phyloP scores from a whole-genome alignment of 345 rosid genomes.

The Moringa oleifera region DNA sequence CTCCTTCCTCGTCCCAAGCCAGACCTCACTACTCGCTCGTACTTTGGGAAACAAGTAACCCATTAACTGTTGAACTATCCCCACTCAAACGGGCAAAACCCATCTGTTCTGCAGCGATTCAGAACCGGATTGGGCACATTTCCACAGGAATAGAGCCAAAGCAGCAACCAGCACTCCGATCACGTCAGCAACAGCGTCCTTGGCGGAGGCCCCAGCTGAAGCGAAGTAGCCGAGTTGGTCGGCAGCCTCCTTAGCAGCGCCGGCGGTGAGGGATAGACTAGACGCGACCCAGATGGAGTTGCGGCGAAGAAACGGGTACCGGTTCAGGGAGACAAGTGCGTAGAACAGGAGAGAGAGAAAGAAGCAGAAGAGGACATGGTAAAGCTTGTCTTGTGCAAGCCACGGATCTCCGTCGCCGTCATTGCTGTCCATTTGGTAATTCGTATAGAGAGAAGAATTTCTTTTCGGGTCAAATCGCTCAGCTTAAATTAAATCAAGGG shows the following conservation, averaged over 20 bases:
- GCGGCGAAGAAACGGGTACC: conserved; percentile 50
- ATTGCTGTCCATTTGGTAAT: conserved; percentile 5
- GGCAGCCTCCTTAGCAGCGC: conserved; percentile 91
- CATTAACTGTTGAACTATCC: no score
- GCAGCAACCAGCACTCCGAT: conserved; percentile 64
- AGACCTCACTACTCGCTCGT: not conserved
- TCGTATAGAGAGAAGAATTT: no score
- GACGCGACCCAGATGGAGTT: conserved; percentile 62
- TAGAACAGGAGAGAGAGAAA: conserved; percentile 58
- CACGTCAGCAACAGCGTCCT: conserved; percentile 74
- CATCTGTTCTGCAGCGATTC: conserved; percentile 31
- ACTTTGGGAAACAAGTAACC: not conserved
- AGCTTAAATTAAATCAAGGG: no score
- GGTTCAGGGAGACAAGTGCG: conserved; percentile 41
- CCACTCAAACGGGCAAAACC: conserved; percentile 48
- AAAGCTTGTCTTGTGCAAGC: conserved; percentile 77
- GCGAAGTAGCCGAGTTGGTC: conserved; percentile 77
- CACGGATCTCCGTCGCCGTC: conserved; percentile 55
- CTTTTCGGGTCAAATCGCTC: no score
- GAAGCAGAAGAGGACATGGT: conserved; percentile 82
- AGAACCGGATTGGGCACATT: conserved; percentile 14
- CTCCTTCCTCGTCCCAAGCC: not conserved
- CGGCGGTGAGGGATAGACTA: conserved; percentile 65
- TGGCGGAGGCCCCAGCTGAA: conserved; percentile 79
- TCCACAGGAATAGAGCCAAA: conserved; percentile 30